Evolutionary conservation across 2,329 filamentous ascomycete species (phyloP).

Genomic region (Alternaria sp.): DNA sequence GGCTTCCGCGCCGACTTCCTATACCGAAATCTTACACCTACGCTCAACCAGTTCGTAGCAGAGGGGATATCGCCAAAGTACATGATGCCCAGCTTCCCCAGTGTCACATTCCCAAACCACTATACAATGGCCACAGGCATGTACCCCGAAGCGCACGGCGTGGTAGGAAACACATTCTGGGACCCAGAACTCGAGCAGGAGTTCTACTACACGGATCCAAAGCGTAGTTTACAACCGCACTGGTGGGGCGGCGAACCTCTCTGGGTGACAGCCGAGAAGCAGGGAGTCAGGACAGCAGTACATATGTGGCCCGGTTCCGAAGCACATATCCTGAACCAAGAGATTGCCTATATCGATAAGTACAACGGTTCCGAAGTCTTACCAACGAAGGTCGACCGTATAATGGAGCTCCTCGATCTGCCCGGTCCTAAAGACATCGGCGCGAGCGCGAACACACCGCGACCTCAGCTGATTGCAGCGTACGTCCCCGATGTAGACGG

Average conservation of each 20-base stretch:
- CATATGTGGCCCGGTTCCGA: constrained; percentile 99
- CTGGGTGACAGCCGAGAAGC: constrained; percentile 89
- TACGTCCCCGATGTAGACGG: constrained; percentile 93
- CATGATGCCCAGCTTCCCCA: constrained; percentile 94
- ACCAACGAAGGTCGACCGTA: constrained; percentile 74
- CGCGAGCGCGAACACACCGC: constrained; percentile 57
- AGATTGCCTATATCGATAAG: constrained; percentile 82
- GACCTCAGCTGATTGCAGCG: constrained; percentile 89
- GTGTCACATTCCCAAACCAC: constrained; percentile 93
- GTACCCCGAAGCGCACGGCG: constrained; percentile 89
- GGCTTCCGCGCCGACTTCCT: constrained; percentile 96
- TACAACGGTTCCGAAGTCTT: constrained; percentile 81
- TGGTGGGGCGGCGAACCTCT: constrained; percentile 97
- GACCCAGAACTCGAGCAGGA: constrained; percentile 77
- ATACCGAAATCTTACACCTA: constrained; percentile 80
- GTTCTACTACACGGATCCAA: constrained; percentile 85
- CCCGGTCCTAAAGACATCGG: constrained; percentile 71
- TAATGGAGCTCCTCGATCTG: constrained; percentile 83
- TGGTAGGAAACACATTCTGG: constrained; percentile 96
- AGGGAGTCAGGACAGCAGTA: constrained; percentile 78
- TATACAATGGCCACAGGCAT: constrained; percentile 91
- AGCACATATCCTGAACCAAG: constrained; percentile 76
- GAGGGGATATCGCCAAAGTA: constrained; percentile 88
- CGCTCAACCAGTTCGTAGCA: constrained; percentile 76
- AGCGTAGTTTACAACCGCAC: constrained; percentile 77